Base-by-base conservation (phyloP, 2,329 filamentous ascomycete species). In the Sporothrix luriei region DNA sequence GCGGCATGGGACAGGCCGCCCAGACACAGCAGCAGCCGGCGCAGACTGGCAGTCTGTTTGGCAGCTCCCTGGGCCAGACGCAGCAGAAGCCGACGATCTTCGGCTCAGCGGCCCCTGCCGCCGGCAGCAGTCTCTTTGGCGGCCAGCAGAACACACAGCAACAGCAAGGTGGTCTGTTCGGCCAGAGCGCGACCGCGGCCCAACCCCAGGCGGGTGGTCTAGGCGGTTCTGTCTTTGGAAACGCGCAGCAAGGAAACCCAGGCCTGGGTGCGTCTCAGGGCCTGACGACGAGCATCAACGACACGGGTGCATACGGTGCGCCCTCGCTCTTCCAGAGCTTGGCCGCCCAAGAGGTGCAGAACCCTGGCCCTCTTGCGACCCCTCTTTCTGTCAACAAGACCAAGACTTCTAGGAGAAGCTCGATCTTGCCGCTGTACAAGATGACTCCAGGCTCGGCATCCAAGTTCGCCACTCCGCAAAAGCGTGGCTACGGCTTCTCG, bases 351-450 rank as follows among this genome's bases (percentile, higher is more conserved):
- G 91, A 80, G 81, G 81, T 83, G 68, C 85, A 79, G 78, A 93
- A 93, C 75, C 91, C 93, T 3, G 95, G 95, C 2, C 95, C 96
- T 3, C 85, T 99, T 73, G 95, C 94, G 10, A 98, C 94, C 0
- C 95, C 96, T 0, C 84, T 98, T 14, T 91, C 90, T 10, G 90
- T 89, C 73, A 90, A 88, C 75, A 90, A 88, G 78, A 82, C 82
- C 49, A 94, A 93, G 80, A 74, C 73, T 10, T 85, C 90, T 69
- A 92, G 91, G 79, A 91, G 93, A 77, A 89, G 87, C 73, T 90
- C 91, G 11, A 91, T 94, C 55, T 81, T 97, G 68, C 93, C 93
- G 2, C 89, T 95, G 77, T 93, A 94, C 82, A 95, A 94, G 80
- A 85, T 97, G 73, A 94, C 93, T 61, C 92, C 93, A 0, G 87